Conservation (phyloP, 1,284 basidiomycete genomes). For the Pyrrhoderma noxium region DNA sequence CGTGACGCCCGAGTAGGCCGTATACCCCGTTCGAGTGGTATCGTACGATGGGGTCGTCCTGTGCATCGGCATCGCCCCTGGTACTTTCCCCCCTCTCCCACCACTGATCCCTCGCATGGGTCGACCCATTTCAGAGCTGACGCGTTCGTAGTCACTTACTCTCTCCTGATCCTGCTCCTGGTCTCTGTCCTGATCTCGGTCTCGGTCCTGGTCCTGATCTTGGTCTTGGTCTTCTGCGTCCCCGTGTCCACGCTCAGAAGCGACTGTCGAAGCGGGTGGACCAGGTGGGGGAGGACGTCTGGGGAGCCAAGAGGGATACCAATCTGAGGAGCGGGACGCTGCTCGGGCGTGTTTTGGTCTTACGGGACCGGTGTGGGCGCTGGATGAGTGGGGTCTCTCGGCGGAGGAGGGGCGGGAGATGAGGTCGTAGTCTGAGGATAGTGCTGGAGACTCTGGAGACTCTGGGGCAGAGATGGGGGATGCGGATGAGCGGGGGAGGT, state of each 20-base stretch:
- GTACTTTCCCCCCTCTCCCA: too few species aligned
- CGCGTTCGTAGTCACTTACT: too few species aligned
- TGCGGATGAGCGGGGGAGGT: too few species aligned
- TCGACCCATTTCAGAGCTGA: too few species aligned
- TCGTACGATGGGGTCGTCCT: conserved; percentile 14
- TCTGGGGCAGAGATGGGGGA: too few species aligned
- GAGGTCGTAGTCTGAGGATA: too few species aligned
- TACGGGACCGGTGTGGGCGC: too few species aligned
- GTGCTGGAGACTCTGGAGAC: too few species aligned
- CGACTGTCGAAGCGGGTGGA: conserved; percentile 55
- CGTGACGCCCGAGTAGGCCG: conserved; percentile 5
- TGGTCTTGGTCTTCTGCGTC: conserved; percentile 30
- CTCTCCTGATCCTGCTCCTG: conserved; percentile 10
- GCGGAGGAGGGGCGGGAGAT: too few species aligned
- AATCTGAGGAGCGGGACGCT: conserved; percentile 11
- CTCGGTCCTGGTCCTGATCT: conserved; percentile 6
- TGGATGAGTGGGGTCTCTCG: too few species aligned
- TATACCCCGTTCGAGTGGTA: conserved; percentile 17
- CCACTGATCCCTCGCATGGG: too few species aligned
- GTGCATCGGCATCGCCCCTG: not conserved
- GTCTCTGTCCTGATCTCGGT: conserved; percentile 7
- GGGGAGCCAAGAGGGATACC: conserved; percentile 74
- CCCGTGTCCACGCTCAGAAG: conserved; percentile 43
- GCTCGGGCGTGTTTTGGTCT: conserved; percentile 5
- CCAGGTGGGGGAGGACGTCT: conserved; percentile 67